Percentiles rank a stretch among this genome's conserved stretches.
phyloP scores from a whole-genome alignment of 129 eudicot genomes.

The Mikania micrantha region DNA sequence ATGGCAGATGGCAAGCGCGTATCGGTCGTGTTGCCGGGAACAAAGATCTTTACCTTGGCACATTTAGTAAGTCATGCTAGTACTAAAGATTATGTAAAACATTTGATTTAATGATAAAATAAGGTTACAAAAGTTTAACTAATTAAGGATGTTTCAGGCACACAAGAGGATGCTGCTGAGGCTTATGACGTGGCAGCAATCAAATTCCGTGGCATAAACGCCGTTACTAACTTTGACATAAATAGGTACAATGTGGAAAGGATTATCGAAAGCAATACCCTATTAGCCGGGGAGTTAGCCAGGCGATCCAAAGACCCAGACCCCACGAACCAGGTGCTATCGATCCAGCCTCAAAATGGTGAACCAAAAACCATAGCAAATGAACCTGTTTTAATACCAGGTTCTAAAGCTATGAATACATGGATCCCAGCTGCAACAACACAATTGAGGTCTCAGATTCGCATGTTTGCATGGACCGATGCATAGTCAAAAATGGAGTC shows the following conservation, averaged over 20 bases:
- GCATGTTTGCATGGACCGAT: conserved; percentile 78
- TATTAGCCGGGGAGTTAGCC: conserved; percentile 67
- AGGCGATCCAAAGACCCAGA: conserved; percentile 41
- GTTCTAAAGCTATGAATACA: not conserved
- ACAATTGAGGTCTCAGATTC: conserved; percentile 56
- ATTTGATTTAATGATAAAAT: not conserved
- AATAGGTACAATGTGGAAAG: conserved; percentile 64
- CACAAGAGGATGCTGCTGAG: conserved; percentile 98
- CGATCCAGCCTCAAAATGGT: conserved; percentile 15
- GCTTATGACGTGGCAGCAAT: conserved; percentile 91
- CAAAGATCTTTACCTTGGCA: conserved; percentile 87
- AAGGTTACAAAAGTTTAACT: not conserved
- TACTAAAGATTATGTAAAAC: not conserved
- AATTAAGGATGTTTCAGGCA: conserved; percentile 40
- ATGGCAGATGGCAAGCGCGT: conserved; percentile 96
- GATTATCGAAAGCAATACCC: conserved; percentile 72
- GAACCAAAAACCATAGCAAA: conserved; percentile 14
- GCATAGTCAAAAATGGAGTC: conserved; percentile 20
- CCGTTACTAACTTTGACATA: conserved; percentile 80
- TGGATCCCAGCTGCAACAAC: conserved; percentile 7
- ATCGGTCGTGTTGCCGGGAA: conserved; percentile 93
- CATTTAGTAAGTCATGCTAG: conserved; percentile 60
- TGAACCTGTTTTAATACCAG: not conserved
- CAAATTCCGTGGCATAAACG: conserved; percentile 73
- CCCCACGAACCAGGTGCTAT: not conserved